These are phyloP conservation scores for Taphrina betulina DNA, from an alignment of 1,139 yeast species.

Conservation along the genomic window DNA sequence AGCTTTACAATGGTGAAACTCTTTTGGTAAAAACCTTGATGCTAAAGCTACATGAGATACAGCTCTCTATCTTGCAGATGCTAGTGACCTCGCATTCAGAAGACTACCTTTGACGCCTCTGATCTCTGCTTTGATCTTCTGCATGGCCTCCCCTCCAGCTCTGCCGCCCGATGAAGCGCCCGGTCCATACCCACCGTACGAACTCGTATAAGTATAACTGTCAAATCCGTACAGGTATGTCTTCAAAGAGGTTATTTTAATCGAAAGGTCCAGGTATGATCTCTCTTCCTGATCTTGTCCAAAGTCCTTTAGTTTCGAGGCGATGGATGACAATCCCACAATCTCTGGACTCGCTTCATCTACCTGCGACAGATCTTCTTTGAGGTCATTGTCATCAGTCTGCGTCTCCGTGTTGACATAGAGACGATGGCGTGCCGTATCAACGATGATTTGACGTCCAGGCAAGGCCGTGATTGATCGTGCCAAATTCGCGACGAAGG, in stretches of 20 bases:
- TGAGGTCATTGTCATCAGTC: conserved; percentile 27
- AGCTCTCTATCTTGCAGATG: too few species aligned
- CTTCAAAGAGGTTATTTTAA: not conserved
- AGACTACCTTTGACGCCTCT: conserved; percentile 37
- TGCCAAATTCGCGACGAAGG: conserved; percentile 7
- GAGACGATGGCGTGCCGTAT: conserved; percentile 20
- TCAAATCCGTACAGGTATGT: conserved; percentile 5
- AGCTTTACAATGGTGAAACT: too few species aligned
- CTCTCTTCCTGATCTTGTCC: conserved; percentile 21
- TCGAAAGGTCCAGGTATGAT: not conserved
- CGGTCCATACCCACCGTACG: conserved; percentile 26
- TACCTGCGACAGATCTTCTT: too few species aligned
- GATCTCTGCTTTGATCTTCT: conserved; percentile 36
- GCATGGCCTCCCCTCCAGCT: conserved; percentile 12
- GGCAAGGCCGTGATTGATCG: conserved; percentile 20
- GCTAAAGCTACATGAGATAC: too few species aligned
- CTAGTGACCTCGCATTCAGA: conserved; percentile 32
- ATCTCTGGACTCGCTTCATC: too few species aligned
- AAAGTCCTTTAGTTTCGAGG: conserved; percentile 10
- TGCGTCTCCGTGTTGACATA: conserved; percentile 35
- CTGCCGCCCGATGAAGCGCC: not conserved
- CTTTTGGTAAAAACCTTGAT: too few species aligned
- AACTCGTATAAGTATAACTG: conserved; percentile 19
- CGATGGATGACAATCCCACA: conserved; percentile 2
- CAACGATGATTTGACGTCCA: conserved; percentile 19